Base-by-base conservation (phyloP, 1,284 basidiomycete species). In the Trichosporon faecale region DNA sequence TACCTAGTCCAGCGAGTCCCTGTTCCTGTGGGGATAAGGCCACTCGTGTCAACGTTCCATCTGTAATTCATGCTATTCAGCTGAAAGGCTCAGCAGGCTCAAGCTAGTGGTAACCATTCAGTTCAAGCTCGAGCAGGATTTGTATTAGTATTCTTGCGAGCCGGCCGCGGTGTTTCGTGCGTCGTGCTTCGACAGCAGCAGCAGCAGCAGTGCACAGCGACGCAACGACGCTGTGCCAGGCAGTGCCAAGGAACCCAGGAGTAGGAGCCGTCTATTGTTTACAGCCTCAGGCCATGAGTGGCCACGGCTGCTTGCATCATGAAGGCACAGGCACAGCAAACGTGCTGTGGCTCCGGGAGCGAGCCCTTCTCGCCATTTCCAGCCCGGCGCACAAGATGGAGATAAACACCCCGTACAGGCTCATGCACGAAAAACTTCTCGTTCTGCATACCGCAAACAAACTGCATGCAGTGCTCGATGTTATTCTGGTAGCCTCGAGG, bases 21-120 rank as follows among this genome's bases (percentile, higher is more conserved):
- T 52, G 49, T 52, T 52, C 49, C 49, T 52, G 49, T 52, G 49
- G 49, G 49, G 49, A 25, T 52, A 52, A 52, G 49, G 49, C 21
- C 23, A 25, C 18, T 9, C 7, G n/a, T 21, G 6, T 25, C 23
- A n/a, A 52, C 49, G 49, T 52, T 52, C 49, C 49, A 52, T 52
- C 21, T 23, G 49, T 12, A 52, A 52, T 52, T 52, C 49, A 52
- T 21, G 49, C 18, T 23, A 52, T 52, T 52, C 49, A 52, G n/a
- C 6, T 46, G 18, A 8, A n/a, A 23, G 16, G 7, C 21, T 52
- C 21, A 25, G 49, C 7, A 16, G 14, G 21, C 46, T 49, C 11
- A 11, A 35, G n/a, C 49, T 52, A n/a, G 49, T 52, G 49, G 49
- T 52, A 52, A 52, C 49, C 11, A 52, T 52, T 52, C 49, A 52